Conservation (phyloP, 225 moss, liverwort and hornwort species). For the Straminergon stramineum region DNA sequence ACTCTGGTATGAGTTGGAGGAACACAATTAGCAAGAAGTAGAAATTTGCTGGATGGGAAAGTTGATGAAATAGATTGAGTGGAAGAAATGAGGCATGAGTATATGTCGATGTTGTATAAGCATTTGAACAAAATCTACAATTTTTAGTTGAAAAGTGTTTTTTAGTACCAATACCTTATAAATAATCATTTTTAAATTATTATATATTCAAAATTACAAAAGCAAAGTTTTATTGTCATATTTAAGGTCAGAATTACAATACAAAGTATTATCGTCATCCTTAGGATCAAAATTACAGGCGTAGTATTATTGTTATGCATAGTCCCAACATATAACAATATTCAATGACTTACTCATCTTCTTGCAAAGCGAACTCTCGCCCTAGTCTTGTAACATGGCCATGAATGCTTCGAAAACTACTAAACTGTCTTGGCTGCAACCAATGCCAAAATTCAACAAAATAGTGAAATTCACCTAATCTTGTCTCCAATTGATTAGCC, state of each 20-base stretch:
- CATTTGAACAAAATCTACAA: conserved; percentile 70
- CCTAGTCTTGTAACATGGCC: conserved; percentile 23
- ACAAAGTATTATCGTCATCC: not conserved
- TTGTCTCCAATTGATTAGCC: not conserved
- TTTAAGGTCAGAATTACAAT: not conserved
- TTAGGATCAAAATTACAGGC: not conserved
- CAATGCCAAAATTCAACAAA: not conserved
- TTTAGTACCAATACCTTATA: not conserved
- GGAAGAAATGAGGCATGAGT: conserved; percentile 41
- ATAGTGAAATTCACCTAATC: not conserved
- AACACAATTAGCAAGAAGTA: conserved; percentile 73
- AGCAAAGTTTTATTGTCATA: not conserved
- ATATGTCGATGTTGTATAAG: conserved; percentile 54
- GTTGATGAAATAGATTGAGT: conserved; percentile 60
- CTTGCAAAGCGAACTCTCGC: conserved; percentile 20
- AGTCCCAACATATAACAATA: not conserved
- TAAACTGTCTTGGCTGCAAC: conserved; percentile 11
- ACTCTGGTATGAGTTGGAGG: conserved; percentile 59
- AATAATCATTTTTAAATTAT: not conserved
- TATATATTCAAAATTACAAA: not conserved
- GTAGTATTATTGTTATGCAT: not conserved
- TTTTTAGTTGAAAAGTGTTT: not conserved
- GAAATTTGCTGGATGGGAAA: conserved; percentile 58
- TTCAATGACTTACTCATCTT: conserved; percentile 8
- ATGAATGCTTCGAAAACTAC: conserved; percentile 26